Conservation (phyloP, 108 stramenopile genomes). For the Mediolabrus comicus region DNA sequence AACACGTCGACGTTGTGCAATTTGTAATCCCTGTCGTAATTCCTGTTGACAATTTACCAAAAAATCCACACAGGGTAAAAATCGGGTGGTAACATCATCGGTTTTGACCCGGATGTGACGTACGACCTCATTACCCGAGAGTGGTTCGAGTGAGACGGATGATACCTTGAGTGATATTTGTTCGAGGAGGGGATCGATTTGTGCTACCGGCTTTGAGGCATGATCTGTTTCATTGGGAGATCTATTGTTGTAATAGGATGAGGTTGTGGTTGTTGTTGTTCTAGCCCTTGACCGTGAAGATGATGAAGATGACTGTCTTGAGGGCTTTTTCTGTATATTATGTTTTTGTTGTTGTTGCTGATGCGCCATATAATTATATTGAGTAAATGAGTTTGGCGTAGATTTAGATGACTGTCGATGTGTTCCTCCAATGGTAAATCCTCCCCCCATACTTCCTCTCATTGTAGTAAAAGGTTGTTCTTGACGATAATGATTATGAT, state of each 20-base stretch:
- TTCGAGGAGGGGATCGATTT: constrained; percentile 48
- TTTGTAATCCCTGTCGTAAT: constrained; percentile 68
- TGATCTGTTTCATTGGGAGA: constrained; percentile 22
- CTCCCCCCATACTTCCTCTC: background rate
- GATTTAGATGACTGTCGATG: background rate
- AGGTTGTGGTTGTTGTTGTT: background rate
- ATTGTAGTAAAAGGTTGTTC: background rate
- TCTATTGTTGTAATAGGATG: background rate
- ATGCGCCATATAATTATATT: background rate
- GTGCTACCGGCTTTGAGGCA: constrained; percentile 32
- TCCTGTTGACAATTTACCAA: constrained; percentile 88
- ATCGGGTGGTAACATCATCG: constrained; percentile 70
- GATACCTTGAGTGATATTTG: constrained; percentile 32
- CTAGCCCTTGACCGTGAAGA: background rate
- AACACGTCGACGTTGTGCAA: constrained; percentile 40
- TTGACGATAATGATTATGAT: background rate
- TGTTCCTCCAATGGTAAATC: background rate
- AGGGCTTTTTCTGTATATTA: background rate
- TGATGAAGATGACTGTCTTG: no score
- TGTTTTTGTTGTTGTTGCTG: background rate
- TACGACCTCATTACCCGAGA: constrained; percentile 63
- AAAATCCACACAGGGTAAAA: constrained; percentile 85
- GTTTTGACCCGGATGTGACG: constrained; percentile 49
- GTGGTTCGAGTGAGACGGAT: constrained; percentile 62
- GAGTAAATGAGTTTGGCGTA: background rate